Evolutionary conservation across 2,329 filamentous ascomycete species (phyloP).

Genomic region (Aspergillus sp.): DNA sequence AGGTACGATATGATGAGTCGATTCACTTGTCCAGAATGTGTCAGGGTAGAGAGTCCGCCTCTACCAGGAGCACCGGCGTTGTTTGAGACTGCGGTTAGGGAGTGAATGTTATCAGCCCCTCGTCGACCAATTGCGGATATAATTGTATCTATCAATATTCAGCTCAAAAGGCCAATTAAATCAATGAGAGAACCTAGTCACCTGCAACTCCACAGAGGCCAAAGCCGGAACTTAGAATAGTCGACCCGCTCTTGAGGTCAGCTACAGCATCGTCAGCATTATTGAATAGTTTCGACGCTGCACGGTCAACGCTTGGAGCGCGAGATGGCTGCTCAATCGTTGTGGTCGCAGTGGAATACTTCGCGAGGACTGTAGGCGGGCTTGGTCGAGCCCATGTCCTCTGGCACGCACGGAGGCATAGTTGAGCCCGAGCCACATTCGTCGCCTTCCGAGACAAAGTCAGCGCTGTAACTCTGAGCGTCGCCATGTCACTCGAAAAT

Average conservation of each 20-base stretch:
- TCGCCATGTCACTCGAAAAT: slow-evolving; percentile 22
- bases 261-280: slow-evolving; percentile 66
- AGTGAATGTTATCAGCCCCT: slow-evolving; percentile 54
- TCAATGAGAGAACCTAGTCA: slow-evolving; percentile 31
- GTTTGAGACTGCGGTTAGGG: slow-evolving; percentile 75
- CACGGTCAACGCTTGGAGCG: slow-evolving; percentile 30
- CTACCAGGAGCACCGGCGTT: slow-evolving; percentile 72
- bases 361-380: slow-evolving; percentile 6
- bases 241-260: slow-evolving; percentile 69
- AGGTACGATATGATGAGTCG: slow-evolving; percentile 74
- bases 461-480: slow-evolving; percentile 23
- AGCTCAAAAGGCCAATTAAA: neutral
- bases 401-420: slow-evolving; percentile 21
- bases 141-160: slow-evolving; percentile 59
- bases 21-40: slow-evolving; percentile 67
- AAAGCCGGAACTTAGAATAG: slow-evolving; percentile 74
- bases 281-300: slow-evolving; percentile 37
- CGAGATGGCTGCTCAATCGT: slow-evolving; percentile 16
- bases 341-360: slow-evolving; percentile 25
- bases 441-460: slow-evolving; percentile 26
- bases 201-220: slow-evolving; percentile 76
- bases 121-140: slow-evolving; percentile 66
- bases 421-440: slow-evolving; percentile 21
- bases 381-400: slow-evolving; percentile 11
- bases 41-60: slow-evolving; percentile 67